phyloP scores from a whole-genome alignment of 2,329 filamentous ascomycete species.

The Ceratocystiopsis minuta region DNA sequence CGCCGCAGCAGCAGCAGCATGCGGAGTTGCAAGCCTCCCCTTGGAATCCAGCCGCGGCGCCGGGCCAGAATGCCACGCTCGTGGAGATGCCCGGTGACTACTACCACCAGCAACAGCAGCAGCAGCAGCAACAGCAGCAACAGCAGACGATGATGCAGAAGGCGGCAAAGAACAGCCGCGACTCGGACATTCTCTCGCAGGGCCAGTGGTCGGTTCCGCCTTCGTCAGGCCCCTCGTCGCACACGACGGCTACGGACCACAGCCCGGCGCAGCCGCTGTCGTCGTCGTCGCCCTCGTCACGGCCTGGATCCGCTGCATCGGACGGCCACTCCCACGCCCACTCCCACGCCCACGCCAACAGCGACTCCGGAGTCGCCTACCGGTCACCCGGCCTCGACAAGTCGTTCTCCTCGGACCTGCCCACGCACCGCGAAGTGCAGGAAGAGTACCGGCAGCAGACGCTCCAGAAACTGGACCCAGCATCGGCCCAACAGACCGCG shows the following conservation, averaged over 20 bases:
- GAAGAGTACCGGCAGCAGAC: slow-evolving; percentile 22
- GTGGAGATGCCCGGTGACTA: slow-evolving; percentile 31
- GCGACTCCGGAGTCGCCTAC: too few species aligned
- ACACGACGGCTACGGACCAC: too few species aligned
- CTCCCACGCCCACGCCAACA: too few species aligned
- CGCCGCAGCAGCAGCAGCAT: slow-evolving; percentile 10
- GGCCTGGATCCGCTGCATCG: slow-evolving; percentile 20
- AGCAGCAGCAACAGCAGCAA: slow-evolving; percentile 9
- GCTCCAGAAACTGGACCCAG: slow-evolving; percentile 11
- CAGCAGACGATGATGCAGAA: too few species aligned
- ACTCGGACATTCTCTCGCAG: slow-evolving; percentile 13
- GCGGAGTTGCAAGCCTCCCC: slow-evolving; percentile 21
- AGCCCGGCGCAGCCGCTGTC: too few species aligned
- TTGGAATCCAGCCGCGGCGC: slow-evolving; percentile 4
- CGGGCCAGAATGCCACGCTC: slow-evolving; percentile 6
- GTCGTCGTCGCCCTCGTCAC: too few species aligned
- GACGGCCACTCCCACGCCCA: slow-evolving; percentile 18
- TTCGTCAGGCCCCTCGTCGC: slow-evolving; percentile 6
- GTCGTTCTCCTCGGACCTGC: slow-evolving; percentile 23
- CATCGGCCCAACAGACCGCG: too few species aligned
- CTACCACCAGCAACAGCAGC: slow-evolving; percentile 15
- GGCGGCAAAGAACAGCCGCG: slow-evolving; percentile 10
- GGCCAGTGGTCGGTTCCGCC: slow-evolving; percentile 22
- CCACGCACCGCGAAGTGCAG: slow-evolving; percentile 27
- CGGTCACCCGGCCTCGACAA: slow-evolving; percentile 24